Conservation (phyloP, 2,329 filamentous ascomycete genomes). For the Fusarium nygamai region DNA sequence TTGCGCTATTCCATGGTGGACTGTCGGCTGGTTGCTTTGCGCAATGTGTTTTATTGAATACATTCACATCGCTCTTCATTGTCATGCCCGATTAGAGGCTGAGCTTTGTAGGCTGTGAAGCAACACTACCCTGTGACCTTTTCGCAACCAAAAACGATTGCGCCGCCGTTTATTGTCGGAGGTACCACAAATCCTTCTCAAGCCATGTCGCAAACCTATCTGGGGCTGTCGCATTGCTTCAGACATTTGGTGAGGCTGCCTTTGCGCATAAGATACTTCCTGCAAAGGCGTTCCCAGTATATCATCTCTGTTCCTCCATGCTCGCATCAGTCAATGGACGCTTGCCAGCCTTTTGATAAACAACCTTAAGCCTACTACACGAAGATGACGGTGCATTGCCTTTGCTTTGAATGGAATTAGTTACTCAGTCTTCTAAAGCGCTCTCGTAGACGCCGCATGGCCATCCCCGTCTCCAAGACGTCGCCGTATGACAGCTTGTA, state of each 20-base stretch:
- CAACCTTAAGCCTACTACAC: fast-evolving
- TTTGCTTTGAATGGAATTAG: fast-evolving
- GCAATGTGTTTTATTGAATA: too few relatives aligned
- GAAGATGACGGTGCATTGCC: fast-evolving
- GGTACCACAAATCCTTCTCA: too few relatives aligned
- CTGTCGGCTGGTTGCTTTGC: fast-evolving
- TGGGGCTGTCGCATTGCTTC: neutral
- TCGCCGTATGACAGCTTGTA: neutral
- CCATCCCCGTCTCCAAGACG: neutral
- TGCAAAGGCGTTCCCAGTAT: neutral
- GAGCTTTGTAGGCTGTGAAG: neutral
- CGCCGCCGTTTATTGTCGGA: neutral
- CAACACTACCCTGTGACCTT: fast-evolving
- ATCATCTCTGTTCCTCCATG: neutral
- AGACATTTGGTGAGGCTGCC: neutral
- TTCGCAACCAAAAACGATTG: neutral
- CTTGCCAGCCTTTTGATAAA: neutral
- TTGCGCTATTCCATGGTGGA: fast-evolving
- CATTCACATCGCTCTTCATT: neutral
- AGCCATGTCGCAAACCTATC: neutral
- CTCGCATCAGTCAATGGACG: neutral
- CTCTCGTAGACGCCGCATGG: neutral
- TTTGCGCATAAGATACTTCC: neutral
- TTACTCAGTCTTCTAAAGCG: neutral
- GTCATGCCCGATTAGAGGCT: neutral